Percentiles rank a stretch among this genome's conserved stretches.
phyloP scores from a whole-genome alignment of 768 basidiomycete species.

The Hebeloma cylindrosporum region DNA sequence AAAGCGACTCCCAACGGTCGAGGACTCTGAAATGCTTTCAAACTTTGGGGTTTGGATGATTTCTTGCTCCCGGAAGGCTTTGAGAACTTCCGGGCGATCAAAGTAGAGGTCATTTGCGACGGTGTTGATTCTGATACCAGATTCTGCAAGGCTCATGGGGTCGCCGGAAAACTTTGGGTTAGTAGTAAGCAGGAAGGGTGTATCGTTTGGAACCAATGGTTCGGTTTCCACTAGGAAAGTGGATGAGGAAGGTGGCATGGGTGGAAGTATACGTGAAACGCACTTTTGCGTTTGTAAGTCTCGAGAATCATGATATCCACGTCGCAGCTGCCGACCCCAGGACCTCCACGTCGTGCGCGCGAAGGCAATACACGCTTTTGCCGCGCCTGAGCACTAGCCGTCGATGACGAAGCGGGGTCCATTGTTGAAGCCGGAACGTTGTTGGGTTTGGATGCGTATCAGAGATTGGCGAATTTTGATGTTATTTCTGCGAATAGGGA shows the following conservation, averaged over 20 bases:
- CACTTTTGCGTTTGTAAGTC: conserved; percentile 74
- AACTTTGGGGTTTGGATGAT: conserved; percentile 81
- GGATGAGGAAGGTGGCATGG: conserved; percentile 14
- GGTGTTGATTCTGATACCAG: conserved; percentile 49
- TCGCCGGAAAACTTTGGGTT: conserved; percentile 52
- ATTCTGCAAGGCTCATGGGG: conserved; percentile 32
- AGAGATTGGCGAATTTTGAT: neutral
- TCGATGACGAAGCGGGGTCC: conserved; percentile 39
- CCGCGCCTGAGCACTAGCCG: conserved; percentile 40
- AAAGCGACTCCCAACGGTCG: conserved; percentile 65
- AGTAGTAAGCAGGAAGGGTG: conserved; percentile 74
- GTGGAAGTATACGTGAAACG: conserved; percentile 29
- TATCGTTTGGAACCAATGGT: conserved; percentile 64
- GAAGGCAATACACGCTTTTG: conserved; percentile 83
- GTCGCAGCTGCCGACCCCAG: conserved; percentile 77
- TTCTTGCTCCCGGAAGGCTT: conserved; percentile 65
- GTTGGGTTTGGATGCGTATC: conserved; percentile 4
- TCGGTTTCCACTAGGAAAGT: conserved; percentile 60
- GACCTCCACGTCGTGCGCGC: conserved; percentile 77
- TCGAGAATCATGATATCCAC: conserved; percentile 84
- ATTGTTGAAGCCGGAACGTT: conserved; percentile 26
- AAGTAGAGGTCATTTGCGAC: conserved; percentile 73
- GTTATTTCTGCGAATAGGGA: neutral
- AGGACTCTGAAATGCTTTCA: conserved; percentile 41
- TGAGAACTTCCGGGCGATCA: conserved; percentile 73